phyloP scores from a whole-genome alignment of 1,284 basidiomycete species.

The Sporisorium graminicola region DNA sequence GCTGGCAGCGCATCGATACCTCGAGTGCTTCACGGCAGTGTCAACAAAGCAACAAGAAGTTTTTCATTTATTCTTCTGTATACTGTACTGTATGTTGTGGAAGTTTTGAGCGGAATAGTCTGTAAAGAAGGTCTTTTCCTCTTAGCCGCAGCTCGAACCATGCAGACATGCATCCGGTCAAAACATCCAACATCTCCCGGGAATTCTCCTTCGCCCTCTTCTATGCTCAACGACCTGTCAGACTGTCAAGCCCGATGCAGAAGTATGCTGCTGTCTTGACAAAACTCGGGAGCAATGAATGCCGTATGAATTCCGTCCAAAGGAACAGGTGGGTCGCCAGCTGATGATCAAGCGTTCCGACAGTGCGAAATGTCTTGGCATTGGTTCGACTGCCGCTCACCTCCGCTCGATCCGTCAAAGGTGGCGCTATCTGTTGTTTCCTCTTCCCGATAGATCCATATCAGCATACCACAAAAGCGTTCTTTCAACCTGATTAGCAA shows the following conservation, averaged over 20 bases:
- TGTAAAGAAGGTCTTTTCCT: constrained; percentile 18
- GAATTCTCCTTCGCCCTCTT: neutral
- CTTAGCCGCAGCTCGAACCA: constrained; percentile 23
- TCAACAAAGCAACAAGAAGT: neutral
- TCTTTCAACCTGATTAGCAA: no score
- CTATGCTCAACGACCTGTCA: neutral
- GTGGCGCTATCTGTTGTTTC: no score
- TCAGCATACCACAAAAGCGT: neutral
- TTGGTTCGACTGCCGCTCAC: neutral
- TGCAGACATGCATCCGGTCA: constrained; percentile 5
- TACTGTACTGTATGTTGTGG: no score
- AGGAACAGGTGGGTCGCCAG: neutral
- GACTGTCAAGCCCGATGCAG: neutral
- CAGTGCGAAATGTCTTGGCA: neutral
- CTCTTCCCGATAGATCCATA: neutral
- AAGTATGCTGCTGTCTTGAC: neutral
- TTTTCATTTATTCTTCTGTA: neutral
- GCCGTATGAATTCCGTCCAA: neutral
- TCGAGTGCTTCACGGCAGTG: no score
- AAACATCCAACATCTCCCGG: constrained; percentile 22
- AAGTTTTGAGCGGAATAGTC: constrained; percentile 27
- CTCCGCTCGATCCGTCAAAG: neutral
- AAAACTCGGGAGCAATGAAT: no score
- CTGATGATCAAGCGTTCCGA: neutral
- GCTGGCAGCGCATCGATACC: no score